Percentiles rank a stretch among this genome's conserved stretches.
Conservation (phyloP, 306 rosid genomes). For the Benincasa hispida region DNA sequence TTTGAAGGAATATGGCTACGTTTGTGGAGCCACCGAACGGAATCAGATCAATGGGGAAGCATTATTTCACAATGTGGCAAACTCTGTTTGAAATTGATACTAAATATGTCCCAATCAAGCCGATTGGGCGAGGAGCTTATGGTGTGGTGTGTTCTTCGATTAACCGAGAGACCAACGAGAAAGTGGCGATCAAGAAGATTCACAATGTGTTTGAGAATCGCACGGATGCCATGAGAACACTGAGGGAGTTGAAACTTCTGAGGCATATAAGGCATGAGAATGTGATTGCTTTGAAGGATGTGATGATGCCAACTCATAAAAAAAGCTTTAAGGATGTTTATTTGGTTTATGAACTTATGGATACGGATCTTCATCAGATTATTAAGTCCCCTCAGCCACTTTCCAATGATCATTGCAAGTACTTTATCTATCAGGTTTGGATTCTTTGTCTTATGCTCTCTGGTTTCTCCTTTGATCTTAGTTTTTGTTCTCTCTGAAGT, state of each 20-base stretch:
- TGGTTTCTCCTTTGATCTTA: not conserved
- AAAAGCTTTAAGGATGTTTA: slow-evolving; percentile 65
- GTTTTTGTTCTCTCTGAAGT: not conserved
- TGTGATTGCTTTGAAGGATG: slow-evolving; percentile 76
- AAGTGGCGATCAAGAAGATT: slow-evolving; percentile 82
- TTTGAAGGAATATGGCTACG: slow-evolving; percentile 55
- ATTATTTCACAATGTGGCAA: slow-evolving; percentile 55
- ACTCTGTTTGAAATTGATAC: slow-evolving; percentile 75
- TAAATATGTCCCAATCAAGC: slow-evolving; percentile 70
- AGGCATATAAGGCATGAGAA: slow-evolving; percentile 61
- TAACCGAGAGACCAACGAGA: slow-evolving; percentile 65
- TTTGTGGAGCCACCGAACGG: slow-evolving; percentile 56
- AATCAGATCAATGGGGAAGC: slow-evolving; percentile 48
- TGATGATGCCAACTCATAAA: slow-evolving; percentile 60
- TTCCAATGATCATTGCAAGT: slow-evolving; percentile 66
- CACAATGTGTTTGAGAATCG: slow-evolving; percentile 53
- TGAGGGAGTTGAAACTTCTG: slow-evolving; percentile 78
- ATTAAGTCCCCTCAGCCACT: slow-evolving; percentile 61
- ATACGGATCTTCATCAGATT: slow-evolving; percentile 74
- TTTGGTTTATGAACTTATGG: slow-evolving; percentile 94
- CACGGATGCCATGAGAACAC: slow-evolving; percentile 53
- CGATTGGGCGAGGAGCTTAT: slow-evolving; percentile 70
- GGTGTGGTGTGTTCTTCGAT: slow-evolving; percentile 83
- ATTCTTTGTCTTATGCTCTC: not conserved
- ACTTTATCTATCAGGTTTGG: slow-evolving; percentile 67